Evolutionary conservation across 345 rosid genomes (phyloP), one percentile per base, ranked within the genome.

Genomic region (Salix koriyanagi): DNA sequence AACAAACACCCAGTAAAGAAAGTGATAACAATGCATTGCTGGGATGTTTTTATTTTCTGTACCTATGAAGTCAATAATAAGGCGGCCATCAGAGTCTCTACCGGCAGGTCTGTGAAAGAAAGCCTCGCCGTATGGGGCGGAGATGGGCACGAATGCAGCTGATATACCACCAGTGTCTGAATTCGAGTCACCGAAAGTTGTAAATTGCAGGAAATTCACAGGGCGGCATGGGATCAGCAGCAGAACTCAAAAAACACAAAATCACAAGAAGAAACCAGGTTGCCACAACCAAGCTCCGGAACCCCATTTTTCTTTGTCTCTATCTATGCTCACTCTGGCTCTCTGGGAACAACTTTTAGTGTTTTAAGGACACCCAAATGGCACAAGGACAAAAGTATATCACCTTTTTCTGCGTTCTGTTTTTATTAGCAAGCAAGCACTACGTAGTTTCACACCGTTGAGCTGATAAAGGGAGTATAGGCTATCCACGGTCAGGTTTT

Each of bases 121-220:
- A 21, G 83, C 72, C 67, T 83, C 83, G 23, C 97, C 98, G 39
- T 86, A 79, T 0, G 96, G 97, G 4, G 87, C 80, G 14, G 58
- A 74, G 25, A 88, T 84, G 4, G 91, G 97, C 4, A 85, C 91
- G 73, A 94, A 89, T 0, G 98, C 91, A 37, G 97, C 94, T 19
- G 96, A 94, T 41, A 90, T 88, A 26, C 94, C 97, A 46, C 97
- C 96, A 0, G 96, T 92, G 76, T 92, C 96, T 25, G 98, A 88
- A 77, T 94, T 91, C 26, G 98, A 92, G 73, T 94, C 97, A 16
- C 98, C 98, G n/a, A 41, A 92, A 94, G 86, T 91, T 94, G 87
- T 94, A 92, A 54, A 94, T 86, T 19, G 96, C 98, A 13, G 90
- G 89, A 50, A 94, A 90, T 25, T 68, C 76, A 71, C 97, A 94